Percentiles rank a stretch among this genome's conserved stretches.
Conservation (phyloP, 2,329 filamentous ascomycete genomes). For the Nemania diffusa region DNA sequence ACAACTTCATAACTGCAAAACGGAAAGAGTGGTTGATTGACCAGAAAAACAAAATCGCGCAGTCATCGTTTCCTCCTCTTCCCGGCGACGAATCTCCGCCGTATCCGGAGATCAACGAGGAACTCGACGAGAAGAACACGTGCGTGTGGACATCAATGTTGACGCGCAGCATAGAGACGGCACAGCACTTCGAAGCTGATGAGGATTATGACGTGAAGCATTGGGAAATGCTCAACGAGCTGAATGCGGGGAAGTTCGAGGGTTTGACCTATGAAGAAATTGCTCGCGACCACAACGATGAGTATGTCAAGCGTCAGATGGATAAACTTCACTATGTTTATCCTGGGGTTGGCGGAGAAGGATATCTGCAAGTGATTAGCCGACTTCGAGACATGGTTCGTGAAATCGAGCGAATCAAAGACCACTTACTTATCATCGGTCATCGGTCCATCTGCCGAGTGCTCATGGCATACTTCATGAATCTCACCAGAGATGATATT, state of each 20-base stretch:
- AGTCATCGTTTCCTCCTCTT: conserved; percentile 86
- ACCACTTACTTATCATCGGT: conserved; percentile 91
- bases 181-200: conserved; percentile 86
- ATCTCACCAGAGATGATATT: conserved; percentile 88
- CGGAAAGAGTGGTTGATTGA: conserved; percentile 83
- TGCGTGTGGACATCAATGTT: conserved; percentile 99
- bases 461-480: conserved; percentile 95
- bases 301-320: conserved; percentile 80
- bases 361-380: conserved; percentile 97
- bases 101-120: conserved; percentile 82
- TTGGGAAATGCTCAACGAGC: conserved; percentile 97
- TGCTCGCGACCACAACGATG: conserved; percentile 77
- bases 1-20: conserved; percentile 85
- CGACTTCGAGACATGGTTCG: conserved; percentile 94
- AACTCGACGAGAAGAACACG: conserved; percentile 84
- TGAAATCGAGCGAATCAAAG: conserved; percentile 95
- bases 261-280: conserved; percentile 96
- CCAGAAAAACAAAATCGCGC: conserved; percentile 80
- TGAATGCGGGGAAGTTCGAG: conserved; percentile 92
- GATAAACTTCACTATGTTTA: conserved; percentile 98
- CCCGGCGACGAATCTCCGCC: conserved; percentile 94
- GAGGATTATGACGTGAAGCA: conserved; percentile 97
- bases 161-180: conserved; percentile 86
- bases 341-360: conserved; percentile 93
- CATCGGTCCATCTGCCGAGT: conserved; percentile 94